Conservation (phyloP, 164 flowering plant genomes). For the Vitis riparia region DNA sequence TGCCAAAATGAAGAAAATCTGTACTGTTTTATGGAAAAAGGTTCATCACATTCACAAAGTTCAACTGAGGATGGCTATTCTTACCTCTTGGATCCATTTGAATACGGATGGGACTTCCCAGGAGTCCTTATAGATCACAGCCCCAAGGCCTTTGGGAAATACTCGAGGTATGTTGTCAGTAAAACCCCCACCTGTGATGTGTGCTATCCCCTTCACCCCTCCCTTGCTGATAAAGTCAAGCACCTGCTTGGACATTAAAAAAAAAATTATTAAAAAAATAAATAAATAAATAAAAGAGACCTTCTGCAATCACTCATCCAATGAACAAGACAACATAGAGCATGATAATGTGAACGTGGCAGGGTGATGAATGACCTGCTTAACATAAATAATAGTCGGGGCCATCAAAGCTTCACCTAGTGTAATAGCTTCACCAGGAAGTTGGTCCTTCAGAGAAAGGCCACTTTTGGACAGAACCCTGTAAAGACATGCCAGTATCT, state of each 20-base stretch:
- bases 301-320: neutral
- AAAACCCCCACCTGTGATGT: conserved; percentile 97
- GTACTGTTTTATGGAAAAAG: neutral
- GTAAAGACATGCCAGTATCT: neutral
- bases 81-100: conserved; percentile 97
- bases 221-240: conserved; percentile 80
- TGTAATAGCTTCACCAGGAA: conserved; percentile 61
- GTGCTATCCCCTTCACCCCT: conserved; percentile 95
- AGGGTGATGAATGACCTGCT: conserved; percentile 55
- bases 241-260: conserved; percentile 44
- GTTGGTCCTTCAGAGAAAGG: conserved; percentile 62
- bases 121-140: conserved; percentile 56
- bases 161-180: conserved; percentile 96
- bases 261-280: neutral
- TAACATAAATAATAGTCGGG: conserved; percentile 90
- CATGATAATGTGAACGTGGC: neutral
- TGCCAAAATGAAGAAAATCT: no score
- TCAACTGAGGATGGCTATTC: neutral
- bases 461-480: conserved; percentile 83
- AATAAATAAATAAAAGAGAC: neutral
- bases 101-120: conserved; percentile 83
- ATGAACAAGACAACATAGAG: neutral
- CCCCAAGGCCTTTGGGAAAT: conserved; percentile 88
- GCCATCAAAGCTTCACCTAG: conserved; percentile 93
- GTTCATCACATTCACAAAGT: no score